Conservation (phyloP, 805 yeast genomes). For the Yarrowia osloensis region DNA sequence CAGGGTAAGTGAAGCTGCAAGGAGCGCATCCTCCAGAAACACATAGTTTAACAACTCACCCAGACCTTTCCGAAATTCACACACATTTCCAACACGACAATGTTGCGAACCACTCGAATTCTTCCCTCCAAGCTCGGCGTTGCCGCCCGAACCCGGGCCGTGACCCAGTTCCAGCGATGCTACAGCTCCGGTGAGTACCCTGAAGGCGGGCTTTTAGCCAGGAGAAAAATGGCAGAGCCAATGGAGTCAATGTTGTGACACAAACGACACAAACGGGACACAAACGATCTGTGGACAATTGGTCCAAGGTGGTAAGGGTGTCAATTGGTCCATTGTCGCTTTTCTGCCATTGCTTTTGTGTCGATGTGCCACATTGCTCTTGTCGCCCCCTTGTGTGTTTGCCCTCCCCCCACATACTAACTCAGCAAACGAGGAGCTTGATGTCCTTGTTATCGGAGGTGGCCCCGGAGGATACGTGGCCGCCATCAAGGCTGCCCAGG, state of each 20-base stretch:
- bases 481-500: constrained; percentile 97
- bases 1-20: constrained; percentile 21
- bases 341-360: background rate
- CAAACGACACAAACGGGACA: too few species aligned
- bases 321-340: too few species aligned
- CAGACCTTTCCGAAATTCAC: background rate
- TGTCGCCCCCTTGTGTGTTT: too few species aligned
- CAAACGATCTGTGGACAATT: too few species aligned
- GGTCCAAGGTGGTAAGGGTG: too few species aligned
- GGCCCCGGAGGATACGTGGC: constrained; percentile 99
- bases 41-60: constrained; percentile 16
- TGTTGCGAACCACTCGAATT: constrained; percentile 29
- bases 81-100: constrained; percentile 10
- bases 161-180: constrained; percentile 28
- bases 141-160: constrained; percentile 7
- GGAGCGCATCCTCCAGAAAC: background rate
- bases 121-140: constrained; percentile 10
- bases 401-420: background rate
- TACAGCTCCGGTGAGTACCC: constrained; percentile 24
- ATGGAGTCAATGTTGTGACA: background rate
- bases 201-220: too few species aligned
- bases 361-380: too few species aligned
- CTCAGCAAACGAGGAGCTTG: constrained; percentile 58
- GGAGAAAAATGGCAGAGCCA: too few species aligned
- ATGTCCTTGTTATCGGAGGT: constrained; percentile 94